Base-by-base conservation (phyloP, 2,329 filamentous ascomycete species). In the Calonectria fujianensis region DNA sequence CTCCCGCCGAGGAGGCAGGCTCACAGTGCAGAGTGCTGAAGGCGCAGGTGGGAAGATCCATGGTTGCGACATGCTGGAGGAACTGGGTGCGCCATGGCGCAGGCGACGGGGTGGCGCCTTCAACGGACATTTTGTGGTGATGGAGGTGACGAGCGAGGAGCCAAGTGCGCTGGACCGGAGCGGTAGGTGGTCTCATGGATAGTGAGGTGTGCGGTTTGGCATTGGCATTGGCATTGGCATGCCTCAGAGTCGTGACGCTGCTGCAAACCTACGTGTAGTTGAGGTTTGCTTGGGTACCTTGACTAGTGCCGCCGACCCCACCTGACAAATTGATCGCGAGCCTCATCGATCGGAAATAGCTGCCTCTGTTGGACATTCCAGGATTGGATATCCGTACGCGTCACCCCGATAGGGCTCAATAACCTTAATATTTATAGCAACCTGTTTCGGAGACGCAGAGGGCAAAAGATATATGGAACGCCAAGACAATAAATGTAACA, bases 41-140 rank as follows among this genome's bases (percentile, higher is more conserved):
- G 29, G 84, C 85, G 80, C 91, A 91, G 68, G 85, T 85, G 9
- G 89, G 87, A n/a, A 85, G 81, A 51, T 84, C 77, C 86, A 91
- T 88, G 66, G 83, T 80, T 63, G 85, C 76, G 57, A 91, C 74
- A 79, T 92, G 89, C n/a, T 87, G 83, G 66, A 90, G 80, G 82
- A 92, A 90, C 50, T 84, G 79, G 74, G 84, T 81, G 70, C 89
- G 89, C 90, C 90, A 92, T 13, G 90, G 90, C 52, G 90, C 89
- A 0, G 87, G 80, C 48, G 81, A 54, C 63, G 65, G 57, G 67
- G 24, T 41, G 64, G 35, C 74, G 59, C 59, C 39, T 73, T 61
- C 57, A 41, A 61, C 61, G 20, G 80, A 32, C n/a, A 81, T 69
- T 80, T 83, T 85, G 48, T 76, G 77, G 71, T 76, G 76, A n/a